Base-by-base conservation (phyloP, 2,329 filamentous ascomycete species). In the Penicillium psychrosexuale region DNA sequence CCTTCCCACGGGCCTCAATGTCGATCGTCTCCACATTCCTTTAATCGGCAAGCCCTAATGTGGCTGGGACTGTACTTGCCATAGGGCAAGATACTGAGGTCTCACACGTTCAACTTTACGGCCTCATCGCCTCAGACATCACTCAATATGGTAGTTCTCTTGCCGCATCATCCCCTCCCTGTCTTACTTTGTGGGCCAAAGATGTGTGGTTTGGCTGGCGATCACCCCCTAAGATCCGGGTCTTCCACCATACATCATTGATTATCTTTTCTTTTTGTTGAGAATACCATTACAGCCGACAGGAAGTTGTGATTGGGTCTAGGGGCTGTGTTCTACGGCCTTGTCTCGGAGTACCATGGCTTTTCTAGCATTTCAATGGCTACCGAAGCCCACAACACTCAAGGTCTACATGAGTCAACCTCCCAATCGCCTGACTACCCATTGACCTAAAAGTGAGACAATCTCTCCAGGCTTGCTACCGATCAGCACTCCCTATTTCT, bases 1-100 rank as follows among this genome's bases (percentile, higher is more conserved):
- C 50, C 47, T 56, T 22, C 47, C 48, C 54, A 49, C 59, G 56
- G 57, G 53, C 52, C 38, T 52, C 56, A 53, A 51, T 46, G 55
- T 53, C 39, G 61, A 59, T 60, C 57, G 31, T 56, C 51, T 42
- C 45, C 47, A 34, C 50, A 50, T 33, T 45, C 43, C 9, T 43
- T 27, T 22, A 24, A 45, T 36, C 47, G 22, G 30, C 46, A 48
- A 53, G 56, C 51, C 28, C 43, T 22, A 36, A 49, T 43, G 60
- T 63, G 61, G 61, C 61, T 62, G 61, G 59, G 33, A 43, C 31
- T 12, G 24, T 39, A 40, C 37, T 42, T 62, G 55, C 55, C 56
- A 45, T 27, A 40, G 22, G 54, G 28, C 3, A 47, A 17, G 17
- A 31, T 50, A 12, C 38, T n/a, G 17, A 37, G 31, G 48, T 51